These are phyloP conservation scores for Oemleria cerasiformis DNA, from an alignment of 306 rosid species.

Conservation along the genomic window DNA sequence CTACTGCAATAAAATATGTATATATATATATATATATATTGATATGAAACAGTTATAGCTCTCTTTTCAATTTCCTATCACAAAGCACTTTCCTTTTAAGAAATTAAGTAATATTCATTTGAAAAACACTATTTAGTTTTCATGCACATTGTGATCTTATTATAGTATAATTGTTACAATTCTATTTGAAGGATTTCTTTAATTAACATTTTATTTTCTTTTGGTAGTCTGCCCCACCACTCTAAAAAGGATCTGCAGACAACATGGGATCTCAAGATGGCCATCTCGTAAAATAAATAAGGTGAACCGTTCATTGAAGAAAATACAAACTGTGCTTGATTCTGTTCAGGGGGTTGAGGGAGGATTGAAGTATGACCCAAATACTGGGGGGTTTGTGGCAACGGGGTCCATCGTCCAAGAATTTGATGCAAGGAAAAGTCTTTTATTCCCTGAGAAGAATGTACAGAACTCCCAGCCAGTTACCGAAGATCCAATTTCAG, in stretches of 20 bases:
- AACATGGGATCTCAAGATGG: conserved; percentile 88
- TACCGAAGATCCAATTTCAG: conserved; percentile 28
- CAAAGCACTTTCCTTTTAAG: not conserved
- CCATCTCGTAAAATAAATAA: conserved; percentile 91
- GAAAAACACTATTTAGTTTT: not conserved
- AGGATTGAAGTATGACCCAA: conserved; percentile 70
- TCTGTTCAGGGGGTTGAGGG: conserved; percentile 79
- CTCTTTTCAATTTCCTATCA: not conserved
- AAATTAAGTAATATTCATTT: not conserved
- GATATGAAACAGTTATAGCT: not conserved
- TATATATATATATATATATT: no score
- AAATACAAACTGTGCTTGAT: conserved; percentile 73
- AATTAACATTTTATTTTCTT: conserved; percentile 17
- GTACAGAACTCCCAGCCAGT: conserved; percentile 23
- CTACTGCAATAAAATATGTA: no score
- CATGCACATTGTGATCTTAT: not conserved
- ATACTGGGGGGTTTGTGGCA: conserved; percentile 53
- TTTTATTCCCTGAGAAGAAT: conserved; percentile 38
- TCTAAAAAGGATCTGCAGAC: conserved; percentile 91
- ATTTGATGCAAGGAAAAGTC: conserved; percentile 31
- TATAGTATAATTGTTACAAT: not conserved
- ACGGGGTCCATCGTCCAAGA: conserved; percentile 53
- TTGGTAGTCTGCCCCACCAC: conserved; percentile 86
- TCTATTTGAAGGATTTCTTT: not conserved
- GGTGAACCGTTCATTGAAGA: conserved; percentile 71